Conservation (phyloP, 495 filamentous ascomycete species). For the Rhizodiscina lignyota region DNA sequence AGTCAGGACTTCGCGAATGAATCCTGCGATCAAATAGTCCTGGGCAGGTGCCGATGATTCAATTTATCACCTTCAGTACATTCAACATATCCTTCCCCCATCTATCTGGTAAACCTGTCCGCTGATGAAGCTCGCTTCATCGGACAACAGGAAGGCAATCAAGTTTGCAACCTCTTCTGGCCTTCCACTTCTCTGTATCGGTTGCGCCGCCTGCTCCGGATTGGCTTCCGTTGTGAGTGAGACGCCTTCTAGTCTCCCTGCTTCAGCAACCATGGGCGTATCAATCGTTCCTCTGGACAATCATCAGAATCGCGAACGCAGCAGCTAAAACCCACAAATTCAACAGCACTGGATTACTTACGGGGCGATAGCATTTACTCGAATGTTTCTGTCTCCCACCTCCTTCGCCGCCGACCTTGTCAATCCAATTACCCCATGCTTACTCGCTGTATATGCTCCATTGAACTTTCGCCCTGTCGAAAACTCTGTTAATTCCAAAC, state of each 20-base stretch:
- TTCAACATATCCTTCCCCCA: slow-evolving; percentile 15
- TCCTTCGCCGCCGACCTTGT: slow-evolving; percentile 41
- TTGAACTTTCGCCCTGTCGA: no score
- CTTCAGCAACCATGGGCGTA: slow-evolving; percentile 10
- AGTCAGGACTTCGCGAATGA: no score
- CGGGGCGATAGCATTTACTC: slow-evolving; percentile 35
- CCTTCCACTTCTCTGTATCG: no score
- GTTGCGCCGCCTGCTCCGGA: no score
- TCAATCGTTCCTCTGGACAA: slow-evolving; percentile 15
- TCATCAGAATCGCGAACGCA: no score
- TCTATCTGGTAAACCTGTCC: slow-evolving; percentile 12
- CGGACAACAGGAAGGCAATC: slow-evolving; percentile 15
- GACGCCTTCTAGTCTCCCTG: no score
- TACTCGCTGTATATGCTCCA: slow-evolving; percentile 38
- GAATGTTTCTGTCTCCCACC: slow-evolving; percentile 31
- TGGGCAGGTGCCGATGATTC: no score
- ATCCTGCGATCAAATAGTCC: no score
- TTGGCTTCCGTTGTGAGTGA: slow-evolving; percentile 1
- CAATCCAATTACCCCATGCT: slow-evolving; percentile 40
- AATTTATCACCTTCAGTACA: slow-evolving; percentile 1
- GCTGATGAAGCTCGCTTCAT: slow-evolving; percentile 15
- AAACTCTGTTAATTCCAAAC: no score
- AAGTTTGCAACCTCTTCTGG: slow-evolving; percentile 13
- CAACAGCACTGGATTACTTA: slow-evolving; percentile 7
- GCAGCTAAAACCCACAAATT: no score